phyloP scores from a whole-genome alignment of 2,329 filamentous ascomycete genomes.

The Neonectria faginata region DNA sequence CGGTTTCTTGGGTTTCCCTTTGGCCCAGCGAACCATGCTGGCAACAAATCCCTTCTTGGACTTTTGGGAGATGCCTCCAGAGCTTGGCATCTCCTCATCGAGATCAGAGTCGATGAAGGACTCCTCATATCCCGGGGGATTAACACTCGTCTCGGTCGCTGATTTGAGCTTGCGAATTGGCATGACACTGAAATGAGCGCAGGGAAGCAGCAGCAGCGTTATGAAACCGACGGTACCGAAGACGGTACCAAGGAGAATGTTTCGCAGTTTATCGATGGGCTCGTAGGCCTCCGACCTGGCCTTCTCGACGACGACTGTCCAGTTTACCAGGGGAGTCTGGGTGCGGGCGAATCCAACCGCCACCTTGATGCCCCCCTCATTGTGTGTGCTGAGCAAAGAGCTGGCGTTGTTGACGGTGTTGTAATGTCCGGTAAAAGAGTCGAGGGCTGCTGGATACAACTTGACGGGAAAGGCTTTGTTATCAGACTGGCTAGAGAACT shows the following conservation, averaged over 20 bases:
- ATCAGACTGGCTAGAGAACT: slow-evolving; percentile 53
- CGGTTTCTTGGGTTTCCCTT: slow-evolving; percentile 48
- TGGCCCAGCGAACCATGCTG: slow-evolving; percentile 53
- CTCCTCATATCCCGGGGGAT: slow-evolving; percentile 71
- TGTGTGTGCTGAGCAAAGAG: slow-evolving; percentile 74
- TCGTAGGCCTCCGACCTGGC: slow-evolving; percentile 78
- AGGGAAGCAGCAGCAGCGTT: slow-evolving; percentile 77
- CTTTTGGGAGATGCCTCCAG: slow-evolving; percentile 57
- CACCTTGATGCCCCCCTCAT: slow-evolving; percentile 77
- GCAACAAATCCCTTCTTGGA: slow-evolving; percentile 58
- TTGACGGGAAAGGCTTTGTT: slow-evolving; percentile 68
- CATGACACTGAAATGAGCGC: slow-evolving; percentile 83
- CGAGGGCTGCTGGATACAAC: slow-evolving; percentile 71
- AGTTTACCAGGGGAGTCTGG: slow-evolving; percentile 76
- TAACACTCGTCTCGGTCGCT: slow-evolving; percentile 79
- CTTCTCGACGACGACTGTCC: slow-evolving; percentile 86
- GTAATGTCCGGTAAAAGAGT: slow-evolving; percentile 67
- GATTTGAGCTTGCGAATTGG: slow-evolving; percentile 82
- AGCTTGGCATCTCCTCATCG: slow-evolving; percentile 57
- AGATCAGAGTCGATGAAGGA: slow-evolving; percentile 57
- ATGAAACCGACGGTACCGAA: slow-evolving; percentile 84
- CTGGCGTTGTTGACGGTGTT: slow-evolving; percentile 73
- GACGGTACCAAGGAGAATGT: slow-evolving; percentile 84
- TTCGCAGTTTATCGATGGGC: slow-evolving; percentile 79
- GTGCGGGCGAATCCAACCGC: slow-evolving; percentile 85